Evolutionary conservation across 1,284 basidiomycete genomes (phyloP).

Genomic region (Fomitopsis betulina): DNA sequence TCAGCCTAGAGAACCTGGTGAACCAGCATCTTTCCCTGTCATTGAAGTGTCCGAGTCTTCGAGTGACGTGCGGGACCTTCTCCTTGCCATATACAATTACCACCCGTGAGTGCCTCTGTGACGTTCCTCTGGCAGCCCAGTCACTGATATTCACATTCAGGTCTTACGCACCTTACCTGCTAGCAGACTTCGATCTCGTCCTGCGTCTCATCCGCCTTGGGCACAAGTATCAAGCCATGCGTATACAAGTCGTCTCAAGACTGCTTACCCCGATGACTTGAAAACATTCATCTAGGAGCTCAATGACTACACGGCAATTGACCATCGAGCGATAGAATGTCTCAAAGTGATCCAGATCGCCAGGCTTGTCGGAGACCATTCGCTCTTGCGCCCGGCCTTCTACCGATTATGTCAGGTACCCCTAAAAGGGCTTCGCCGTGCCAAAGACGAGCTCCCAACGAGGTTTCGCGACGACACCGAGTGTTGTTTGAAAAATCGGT

Average conservation of each 20-base stretch:
- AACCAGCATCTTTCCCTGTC: constrained; percentile 42
- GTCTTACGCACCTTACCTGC: background rate
- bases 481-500: too few species aligned
- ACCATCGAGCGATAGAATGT: background rate
- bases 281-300: background rate
- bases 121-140: background rate
- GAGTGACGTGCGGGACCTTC: constrained; percentile 59
- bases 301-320: background rate
- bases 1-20: constrained; percentile 12
- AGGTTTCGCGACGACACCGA: too few species aligned
- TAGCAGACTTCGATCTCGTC: background rate
- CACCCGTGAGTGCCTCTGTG: background rate
- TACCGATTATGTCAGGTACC: background rate
- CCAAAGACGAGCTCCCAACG: too few species aligned
- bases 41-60: constrained; percentile 60
- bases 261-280: background rate
- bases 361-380: background rate
- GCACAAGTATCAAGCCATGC: constrained; percentile 10
- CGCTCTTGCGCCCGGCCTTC: background rate
- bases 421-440: too few species aligned
- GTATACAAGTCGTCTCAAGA: constrained; percentile 4
- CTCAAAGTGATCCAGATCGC: background rate
- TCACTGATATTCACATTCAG: background rate
- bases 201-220: constrained; percentile 6
- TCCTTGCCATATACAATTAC: constrained; percentile 73